phyloP scores from a whole-genome alignment of 2,329 filamentous ascomycete species.

The Fonsecaea erecta region DNA sequence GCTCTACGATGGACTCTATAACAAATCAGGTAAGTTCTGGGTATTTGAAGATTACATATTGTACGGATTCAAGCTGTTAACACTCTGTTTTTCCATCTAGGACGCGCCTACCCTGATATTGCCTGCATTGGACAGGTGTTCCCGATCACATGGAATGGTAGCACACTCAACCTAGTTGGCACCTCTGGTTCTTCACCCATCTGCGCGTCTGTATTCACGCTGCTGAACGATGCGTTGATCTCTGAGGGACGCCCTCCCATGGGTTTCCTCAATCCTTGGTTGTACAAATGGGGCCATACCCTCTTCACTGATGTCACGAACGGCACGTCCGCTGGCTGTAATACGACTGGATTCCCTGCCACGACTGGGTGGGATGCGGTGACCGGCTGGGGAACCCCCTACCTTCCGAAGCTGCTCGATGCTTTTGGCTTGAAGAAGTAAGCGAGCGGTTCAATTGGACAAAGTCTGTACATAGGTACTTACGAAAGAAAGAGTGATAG shows the following conservation, averaged over 20 bases:
- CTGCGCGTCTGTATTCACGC: constrained; percentile 31
- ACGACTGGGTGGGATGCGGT: constrained; percentile 44
- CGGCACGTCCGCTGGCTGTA: constrained; percentile 42
- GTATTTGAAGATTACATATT: background rate
- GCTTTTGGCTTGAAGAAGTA: constrained; percentile 31
- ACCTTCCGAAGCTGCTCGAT: constrained; percentile 30
- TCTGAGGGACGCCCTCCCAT: constrained; percentile 31
- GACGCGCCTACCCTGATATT: constrained; percentile 67
- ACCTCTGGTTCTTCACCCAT: constrained; percentile 45
- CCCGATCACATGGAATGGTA: constrained; percentile 48
- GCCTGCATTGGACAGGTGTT: constrained; percentile 59
- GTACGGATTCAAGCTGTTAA: constrained; percentile 43
- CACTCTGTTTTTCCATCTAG: constrained; percentile 41
- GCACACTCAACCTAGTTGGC: constrained; percentile 49
- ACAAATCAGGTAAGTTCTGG: constrained; percentile 56
- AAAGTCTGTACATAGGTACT: constrained; percentile 17
- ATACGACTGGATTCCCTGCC: constrained; percentile 41
- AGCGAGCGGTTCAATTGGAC: constrained; percentile 6
- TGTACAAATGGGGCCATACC: constrained; percentile 36
- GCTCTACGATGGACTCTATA: constrained; percentile 61
- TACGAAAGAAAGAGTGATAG: constrained; percentile 4
- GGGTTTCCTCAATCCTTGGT: constrained; percentile 36
- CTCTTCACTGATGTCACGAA: constrained; percentile 42
- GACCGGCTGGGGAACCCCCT: constrained; percentile 43
- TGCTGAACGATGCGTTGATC: constrained; percentile 37